Evolutionary conservation across 768 basidiomycete genomes (phyloP).

Genomic region (Lentinula raphanica): DNA sequence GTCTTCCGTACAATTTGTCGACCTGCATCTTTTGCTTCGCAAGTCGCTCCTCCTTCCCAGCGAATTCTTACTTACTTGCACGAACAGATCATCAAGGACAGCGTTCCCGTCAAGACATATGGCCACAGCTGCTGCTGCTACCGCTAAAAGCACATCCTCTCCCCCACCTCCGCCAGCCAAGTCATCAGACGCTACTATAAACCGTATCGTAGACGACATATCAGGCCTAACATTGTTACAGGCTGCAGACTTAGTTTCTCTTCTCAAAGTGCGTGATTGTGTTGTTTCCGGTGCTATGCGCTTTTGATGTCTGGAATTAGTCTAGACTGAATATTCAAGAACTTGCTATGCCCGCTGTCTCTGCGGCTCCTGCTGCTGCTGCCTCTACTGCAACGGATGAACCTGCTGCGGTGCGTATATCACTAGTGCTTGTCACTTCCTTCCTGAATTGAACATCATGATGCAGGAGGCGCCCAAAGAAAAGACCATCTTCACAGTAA

Average conservation of each 20-base stretch:
- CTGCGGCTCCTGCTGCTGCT: conserved; percentile 51
- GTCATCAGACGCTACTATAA: conserved; percentile 59
- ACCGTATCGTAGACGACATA: conserved; percentile 89
- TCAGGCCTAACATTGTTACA: conserved; percentile 84
- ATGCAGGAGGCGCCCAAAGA: conserved; percentile 91
- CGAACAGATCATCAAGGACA: conserved; percentile 30
- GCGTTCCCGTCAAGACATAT: conserved; percentile 47
- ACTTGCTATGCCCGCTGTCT: conserved; percentile 84
- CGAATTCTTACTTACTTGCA: neutral
- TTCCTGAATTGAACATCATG: neutral
- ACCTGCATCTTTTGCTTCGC: conserved; percentile 32
- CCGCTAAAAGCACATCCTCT: conserved; percentile 34
- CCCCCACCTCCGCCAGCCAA: conserved; percentile 38
- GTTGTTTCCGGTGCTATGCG: neutral
- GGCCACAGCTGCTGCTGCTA: conserved; percentile 45
- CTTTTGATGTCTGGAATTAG: conserved; percentile 31
- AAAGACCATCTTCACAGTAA: conserved; percentile 96
- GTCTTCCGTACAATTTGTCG: conserved; percentile 39
- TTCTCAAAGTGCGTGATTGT: conserved; percentile 69
- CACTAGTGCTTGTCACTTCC: neutral
- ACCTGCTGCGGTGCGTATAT: conserved; percentile 53
- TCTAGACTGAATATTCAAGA: conserved; percentile 94
- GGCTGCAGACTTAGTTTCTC: conserved; percentile 88
- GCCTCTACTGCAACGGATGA: conserved; percentile 57
- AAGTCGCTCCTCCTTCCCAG: conserved; percentile 9